These are phyloP conservation scores for Euclidium syriacum DNA, from an alignment of 345 rosid genomes.

Conservation along the genomic window DNA sequence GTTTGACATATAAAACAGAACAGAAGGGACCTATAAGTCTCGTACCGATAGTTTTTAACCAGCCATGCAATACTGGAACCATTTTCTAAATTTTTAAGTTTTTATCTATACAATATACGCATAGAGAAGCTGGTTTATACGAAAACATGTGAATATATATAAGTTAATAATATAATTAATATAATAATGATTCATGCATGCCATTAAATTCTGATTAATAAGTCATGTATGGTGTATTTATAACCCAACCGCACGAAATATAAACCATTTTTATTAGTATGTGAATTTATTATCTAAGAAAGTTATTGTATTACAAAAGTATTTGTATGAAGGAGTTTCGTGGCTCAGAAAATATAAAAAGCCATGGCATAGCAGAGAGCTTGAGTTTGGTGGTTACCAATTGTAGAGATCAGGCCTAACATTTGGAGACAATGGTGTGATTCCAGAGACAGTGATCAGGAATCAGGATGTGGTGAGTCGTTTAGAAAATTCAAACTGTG, in stretches of 20 bases:
- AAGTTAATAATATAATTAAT: background rate
- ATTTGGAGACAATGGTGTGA: too few relatives aligned
- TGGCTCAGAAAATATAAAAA: too few relatives aligned
- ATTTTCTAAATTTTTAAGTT: background rate
- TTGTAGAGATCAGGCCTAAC: too few relatives aligned
- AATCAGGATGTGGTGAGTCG: too few relatives aligned
- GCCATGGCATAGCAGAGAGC: too few relatives aligned
- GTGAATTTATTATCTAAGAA: too few relatives aligned
- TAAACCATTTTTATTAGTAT: too few relatives aligned
- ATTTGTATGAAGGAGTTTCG: too few relatives aligned
- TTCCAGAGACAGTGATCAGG: too few relatives aligned
- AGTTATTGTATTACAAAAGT: too few relatives aligned
- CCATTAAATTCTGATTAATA: background rate
- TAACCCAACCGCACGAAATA: background rate
- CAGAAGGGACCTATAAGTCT: background rate
- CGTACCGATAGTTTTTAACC: background rate
- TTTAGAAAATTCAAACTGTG: too few relatives aligned
- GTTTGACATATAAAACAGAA: background rate
- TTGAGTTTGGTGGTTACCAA: too few relatives aligned
- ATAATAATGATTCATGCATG: constrained; percentile 2
- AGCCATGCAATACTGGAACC: background rate
- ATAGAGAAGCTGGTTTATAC: background rate
- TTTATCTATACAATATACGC: background rate
- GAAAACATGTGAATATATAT: background rate
- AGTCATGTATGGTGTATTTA: background rate